Percentiles rank a stretch among this genome's conserved stretches.
These are phyloP conservation scores for Sporobolomyces phaffii DNA, from an alignment of 768 basidiomycete genomes.

Conservation along the genomic window DNA sequence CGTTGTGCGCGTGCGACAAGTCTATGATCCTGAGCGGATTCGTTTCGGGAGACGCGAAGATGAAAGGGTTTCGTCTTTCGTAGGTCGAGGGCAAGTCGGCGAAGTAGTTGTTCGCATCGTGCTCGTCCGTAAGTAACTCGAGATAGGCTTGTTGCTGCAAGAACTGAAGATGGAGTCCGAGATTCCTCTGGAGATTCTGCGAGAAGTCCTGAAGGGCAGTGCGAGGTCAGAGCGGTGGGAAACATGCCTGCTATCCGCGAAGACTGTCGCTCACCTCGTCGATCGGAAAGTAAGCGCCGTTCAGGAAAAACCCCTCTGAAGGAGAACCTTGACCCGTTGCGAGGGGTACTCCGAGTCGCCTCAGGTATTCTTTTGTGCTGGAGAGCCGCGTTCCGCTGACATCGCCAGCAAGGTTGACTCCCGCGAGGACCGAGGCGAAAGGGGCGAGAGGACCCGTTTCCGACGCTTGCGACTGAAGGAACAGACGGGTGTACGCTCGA, in stretches of 20 bases:
- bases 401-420: too few relatives aligned
- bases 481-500: not conserved
- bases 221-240: too few relatives aligned
- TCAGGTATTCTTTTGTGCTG: conserved; percentile 55
- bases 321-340: conserved; percentile 28
- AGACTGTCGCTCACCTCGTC: conserved; percentile 56
- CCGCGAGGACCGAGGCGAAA: conserved; percentile 6
- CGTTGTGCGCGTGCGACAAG: conserved; percentile 55
- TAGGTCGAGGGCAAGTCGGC: conserved; percentile 76
- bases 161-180: conserved; percentile 58
- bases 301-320: conserved; percentile 72
- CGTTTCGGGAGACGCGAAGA: conserved; percentile 56
- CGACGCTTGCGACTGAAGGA: not conserved
- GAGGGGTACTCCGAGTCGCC: conserved; percentile 56
- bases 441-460: conserved; percentile 5
- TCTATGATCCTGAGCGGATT: conserved; percentile 55
- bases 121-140: conserved; percentile 19
- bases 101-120: conserved; percentile 66
- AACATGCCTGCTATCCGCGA: too few relatives aligned
- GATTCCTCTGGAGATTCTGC: conserved; percentile 58
- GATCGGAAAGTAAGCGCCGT: conserved; percentile 71
- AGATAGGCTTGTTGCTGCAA: conserved; percentile 56
- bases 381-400: too few relatives aligned
- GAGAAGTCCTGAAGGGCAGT: conserved; percentile 68
- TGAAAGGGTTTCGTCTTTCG: conserved; percentile 66